Conservation (phyloP, 2,329 filamentous ascomycete species). For the Paecilomyces sp. region DNA sequence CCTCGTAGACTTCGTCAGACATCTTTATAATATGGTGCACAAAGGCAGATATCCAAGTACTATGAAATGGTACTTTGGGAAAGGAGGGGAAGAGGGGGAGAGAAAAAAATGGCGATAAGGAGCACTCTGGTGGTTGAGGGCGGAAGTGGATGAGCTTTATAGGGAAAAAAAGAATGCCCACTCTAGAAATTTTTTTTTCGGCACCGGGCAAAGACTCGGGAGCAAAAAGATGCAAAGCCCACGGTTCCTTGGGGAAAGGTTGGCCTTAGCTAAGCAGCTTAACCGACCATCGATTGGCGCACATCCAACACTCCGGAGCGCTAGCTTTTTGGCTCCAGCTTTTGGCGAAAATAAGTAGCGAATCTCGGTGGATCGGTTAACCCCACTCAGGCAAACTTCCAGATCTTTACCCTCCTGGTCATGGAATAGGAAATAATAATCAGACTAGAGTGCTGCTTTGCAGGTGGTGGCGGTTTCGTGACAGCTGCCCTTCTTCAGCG, state of each 20-base stretch:
- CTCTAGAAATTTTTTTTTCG: conserved; percentile 4
- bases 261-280: background rate
- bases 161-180: conserved; percentile 14
- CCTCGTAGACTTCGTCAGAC: conserved; percentile 98
- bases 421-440: too few relatives aligned
- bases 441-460: background rate
- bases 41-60: background rate
- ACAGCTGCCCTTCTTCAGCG: too few relatives aligned
- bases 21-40: conserved; percentile 42
- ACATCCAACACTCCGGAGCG: background rate
- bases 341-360: background rate
- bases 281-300: background rate
- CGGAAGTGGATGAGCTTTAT: conserved; percentile 15
- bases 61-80: conserved; percentile 31
- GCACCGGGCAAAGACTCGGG: background rate
- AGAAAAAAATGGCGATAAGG: conserved; percentile 7
- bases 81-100: conserved; percentile 17
- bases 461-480: too few relatives aligned
- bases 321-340: background rate
- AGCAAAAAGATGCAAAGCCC: background rate
- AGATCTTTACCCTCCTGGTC: background rate
- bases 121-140: conserved; percentile 14
- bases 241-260: background rate
- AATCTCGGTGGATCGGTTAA: background rate
- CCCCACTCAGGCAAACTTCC: background rate